These are phyloP conservation scores for Coccomyxa sp. DNA, from an alignment of 139 green algal genomes.

Conservation along the genomic window DNA sequence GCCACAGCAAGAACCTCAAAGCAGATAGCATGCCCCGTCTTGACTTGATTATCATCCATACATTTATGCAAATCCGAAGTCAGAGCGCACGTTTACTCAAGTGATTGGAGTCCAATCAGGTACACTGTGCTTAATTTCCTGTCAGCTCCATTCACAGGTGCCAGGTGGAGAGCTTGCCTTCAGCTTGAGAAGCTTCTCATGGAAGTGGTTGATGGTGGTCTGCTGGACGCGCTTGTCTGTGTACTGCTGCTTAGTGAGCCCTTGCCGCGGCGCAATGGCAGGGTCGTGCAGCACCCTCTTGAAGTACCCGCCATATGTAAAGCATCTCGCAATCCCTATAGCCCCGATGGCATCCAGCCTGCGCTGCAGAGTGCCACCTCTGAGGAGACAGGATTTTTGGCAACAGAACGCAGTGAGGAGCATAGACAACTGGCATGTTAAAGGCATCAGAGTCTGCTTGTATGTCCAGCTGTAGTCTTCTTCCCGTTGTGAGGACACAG, in stretches of 20 bases:
- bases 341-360: slow-evolving; percentile 79
- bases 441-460: too few relatives aligned
- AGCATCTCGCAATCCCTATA: slow-evolving; percentile 76
- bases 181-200: slow-evolving; percentile 76
- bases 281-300: slow-evolving; percentile 60
- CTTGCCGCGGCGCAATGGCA: slow-evolving; percentile 21
- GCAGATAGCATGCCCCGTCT: background rate
- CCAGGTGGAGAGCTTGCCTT: slow-evolving; percentile 45
- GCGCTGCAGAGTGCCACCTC: background rate
- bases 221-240: slow-evolving; percentile 24
- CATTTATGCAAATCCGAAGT: background rate
- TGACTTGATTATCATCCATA: background rate
- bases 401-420: too few relatives aligned
- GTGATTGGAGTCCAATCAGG: background rate
- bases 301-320: slow-evolving; percentile 70
- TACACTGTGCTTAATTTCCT: background rate
- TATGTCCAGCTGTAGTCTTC: too few relatives aligned
- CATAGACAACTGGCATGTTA: too few relatives aligned
- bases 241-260: slow-evolving; percentile 58
- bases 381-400: background rate
- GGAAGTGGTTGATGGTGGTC: slow-evolving; percentile 79
- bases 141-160: background rate
- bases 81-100: too few relatives aligned
- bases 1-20: background rate
- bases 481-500: too few relatives aligned